Percentiles rank a stretch among this genome's conserved stretches.
These are phyloP conservation scores for Podospora sp. DNA, from an alignment of 495 filamentous ascomycete species.

Conservation along the genomic window DNA sequence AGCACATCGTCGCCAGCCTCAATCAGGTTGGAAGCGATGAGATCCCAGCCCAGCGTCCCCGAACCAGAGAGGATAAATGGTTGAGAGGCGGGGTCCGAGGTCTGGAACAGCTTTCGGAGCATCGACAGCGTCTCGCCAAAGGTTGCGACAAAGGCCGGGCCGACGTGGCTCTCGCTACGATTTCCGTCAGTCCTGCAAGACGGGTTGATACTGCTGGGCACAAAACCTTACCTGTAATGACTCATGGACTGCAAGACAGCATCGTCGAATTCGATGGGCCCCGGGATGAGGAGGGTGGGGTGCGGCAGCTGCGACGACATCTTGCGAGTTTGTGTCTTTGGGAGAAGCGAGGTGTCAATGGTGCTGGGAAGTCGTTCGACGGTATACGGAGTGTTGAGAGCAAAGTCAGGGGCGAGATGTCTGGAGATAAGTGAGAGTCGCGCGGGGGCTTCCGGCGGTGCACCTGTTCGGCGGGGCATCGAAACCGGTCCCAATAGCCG, in stretches of 20 bases:
- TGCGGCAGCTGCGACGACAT: slow-evolving; percentile 84
- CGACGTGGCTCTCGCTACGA: slow-evolving; percentile 86
- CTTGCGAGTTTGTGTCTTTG: slow-evolving; percentile 39
- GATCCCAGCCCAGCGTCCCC: slow-evolving; percentile 94
- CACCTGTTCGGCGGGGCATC: slow-evolving; percentile 45
- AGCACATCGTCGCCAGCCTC: slow-evolving; percentile 88
- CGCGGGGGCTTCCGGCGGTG: slow-evolving; percentile 61
- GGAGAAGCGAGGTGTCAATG: slow-evolving; percentile 47
- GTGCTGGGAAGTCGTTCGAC: slow-evolving; percentile 58
- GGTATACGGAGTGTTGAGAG: slow-evolving; percentile 55
- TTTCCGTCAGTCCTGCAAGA: background rate
- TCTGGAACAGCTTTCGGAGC: slow-evolving; percentile 92
- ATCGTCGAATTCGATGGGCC: slow-evolving; percentile 98
- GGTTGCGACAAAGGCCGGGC: slow-evolving; percentile 79
- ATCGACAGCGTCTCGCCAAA: slow-evolving; percentile 89
- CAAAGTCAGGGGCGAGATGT: slow-evolving; percentile 63
- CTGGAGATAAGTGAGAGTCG: slow-evolving; percentile 79
- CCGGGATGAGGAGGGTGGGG: slow-evolving; percentile 86
- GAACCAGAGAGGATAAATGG: slow-evolving; percentile 93
- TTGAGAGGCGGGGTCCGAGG: slow-evolving; percentile 75
- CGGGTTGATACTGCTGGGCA: background rate
- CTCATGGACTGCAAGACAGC: slow-evolving; percentile 92
- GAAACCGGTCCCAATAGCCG: slow-evolving; percentile 37
- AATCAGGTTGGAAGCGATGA: slow-evolving; percentile 86
- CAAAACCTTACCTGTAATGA: slow-evolving; percentile 76